Evolutionary conservation across 768 basidiomycete genomes (phyloP).

Genomic region (Serpula lacrymans): DNA sequence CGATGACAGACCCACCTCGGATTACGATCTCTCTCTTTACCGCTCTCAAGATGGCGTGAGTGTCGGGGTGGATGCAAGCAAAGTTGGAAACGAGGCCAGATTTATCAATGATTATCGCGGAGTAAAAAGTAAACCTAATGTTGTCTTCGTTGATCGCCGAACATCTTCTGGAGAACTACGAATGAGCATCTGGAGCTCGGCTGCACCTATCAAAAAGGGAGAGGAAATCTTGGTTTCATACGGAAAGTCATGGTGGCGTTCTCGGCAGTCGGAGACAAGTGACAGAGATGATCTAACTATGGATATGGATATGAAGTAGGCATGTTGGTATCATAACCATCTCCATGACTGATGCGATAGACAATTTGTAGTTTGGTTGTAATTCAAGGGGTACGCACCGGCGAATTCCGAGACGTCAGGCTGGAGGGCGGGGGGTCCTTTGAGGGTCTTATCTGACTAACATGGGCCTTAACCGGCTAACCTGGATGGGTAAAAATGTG

Average conservation of each 20-base stretch:
- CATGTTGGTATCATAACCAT: too few relatives aligned
- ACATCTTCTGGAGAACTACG: constrained; percentile 56
- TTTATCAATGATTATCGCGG: constrained; percentile 93
- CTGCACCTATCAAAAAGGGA: constrained; percentile 63
- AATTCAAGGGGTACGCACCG: too few relatives aligned
- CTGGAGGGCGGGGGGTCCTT: too few relatives aligned
- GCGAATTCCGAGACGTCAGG: too few relatives aligned
- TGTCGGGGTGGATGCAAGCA: constrained; percentile 75
- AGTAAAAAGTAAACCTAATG: constrained; percentile 65
- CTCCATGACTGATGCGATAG: too few relatives aligned
- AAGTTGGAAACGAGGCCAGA: constrained; percentile 81
- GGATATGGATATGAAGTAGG: too few relatives aligned
- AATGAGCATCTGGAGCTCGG: constrained; percentile 74
- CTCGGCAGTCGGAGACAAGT: constrained; percentile 26
- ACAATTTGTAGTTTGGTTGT: too few relatives aligned
- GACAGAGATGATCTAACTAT: constrained; percentile 1
- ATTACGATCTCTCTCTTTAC: constrained; percentile 86
- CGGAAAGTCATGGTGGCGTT: constrained; percentile 82
- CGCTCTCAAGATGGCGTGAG: constrained; percentile 53
- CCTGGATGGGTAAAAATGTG: too few relatives aligned
- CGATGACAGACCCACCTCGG: constrained; percentile 66
- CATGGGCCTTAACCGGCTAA: too few relatives aligned
- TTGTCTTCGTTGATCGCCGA: constrained; percentile 59
- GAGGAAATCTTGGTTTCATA: constrained; percentile 87
- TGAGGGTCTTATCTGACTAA: too few relatives aligned